phyloP scores from a whole-genome alignment of 768 basidiomycete genomes.

The Russula sp. region DNA sequence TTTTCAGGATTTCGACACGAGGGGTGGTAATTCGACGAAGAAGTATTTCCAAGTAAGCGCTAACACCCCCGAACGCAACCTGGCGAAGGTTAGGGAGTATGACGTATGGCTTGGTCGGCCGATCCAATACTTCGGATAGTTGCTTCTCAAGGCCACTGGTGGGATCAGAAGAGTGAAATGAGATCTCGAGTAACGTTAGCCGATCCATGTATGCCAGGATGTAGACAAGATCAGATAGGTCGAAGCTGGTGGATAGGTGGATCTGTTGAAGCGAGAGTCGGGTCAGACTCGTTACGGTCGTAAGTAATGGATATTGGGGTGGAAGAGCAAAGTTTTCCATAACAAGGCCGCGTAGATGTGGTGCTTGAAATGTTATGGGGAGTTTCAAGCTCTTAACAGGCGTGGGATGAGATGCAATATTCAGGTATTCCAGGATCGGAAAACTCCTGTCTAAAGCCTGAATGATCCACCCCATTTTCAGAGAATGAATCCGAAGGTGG shows the following conservation, averaged over 20 bases:
- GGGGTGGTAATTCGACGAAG: background rate
- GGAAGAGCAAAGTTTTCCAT: background rate
- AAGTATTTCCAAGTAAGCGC: background rate
- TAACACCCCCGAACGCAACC: background rate
- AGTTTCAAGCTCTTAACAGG: background rate
- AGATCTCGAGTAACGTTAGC: background rate
- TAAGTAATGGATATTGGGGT: background rate
- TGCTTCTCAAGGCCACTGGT: too few relatives aligned
- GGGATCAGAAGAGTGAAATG: background rate
- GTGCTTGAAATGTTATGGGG: background rate
- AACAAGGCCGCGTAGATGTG: background rate
- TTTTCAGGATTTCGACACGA: background rate
- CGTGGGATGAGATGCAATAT: background rate
- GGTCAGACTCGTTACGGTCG: background rate
- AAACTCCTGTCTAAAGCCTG: background rate
- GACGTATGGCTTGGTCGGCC: background rate
- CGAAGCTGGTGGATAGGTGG: background rate
- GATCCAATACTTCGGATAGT: too few relatives aligned
- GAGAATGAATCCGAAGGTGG: background rate
- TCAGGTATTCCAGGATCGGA: background rate
- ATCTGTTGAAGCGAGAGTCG: background rate
- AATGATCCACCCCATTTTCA: background rate
- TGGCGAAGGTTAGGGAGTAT: background rate
- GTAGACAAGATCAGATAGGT: background rate
- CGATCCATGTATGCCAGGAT: background rate